Percentiles rank a stretch among this genome's conserved stretches.
These are phyloP conservation scores for Usnea hakonensis DNA, from an alignment of 495 filamentous ascomycete species.

Conservation along the genomic window DNA sequence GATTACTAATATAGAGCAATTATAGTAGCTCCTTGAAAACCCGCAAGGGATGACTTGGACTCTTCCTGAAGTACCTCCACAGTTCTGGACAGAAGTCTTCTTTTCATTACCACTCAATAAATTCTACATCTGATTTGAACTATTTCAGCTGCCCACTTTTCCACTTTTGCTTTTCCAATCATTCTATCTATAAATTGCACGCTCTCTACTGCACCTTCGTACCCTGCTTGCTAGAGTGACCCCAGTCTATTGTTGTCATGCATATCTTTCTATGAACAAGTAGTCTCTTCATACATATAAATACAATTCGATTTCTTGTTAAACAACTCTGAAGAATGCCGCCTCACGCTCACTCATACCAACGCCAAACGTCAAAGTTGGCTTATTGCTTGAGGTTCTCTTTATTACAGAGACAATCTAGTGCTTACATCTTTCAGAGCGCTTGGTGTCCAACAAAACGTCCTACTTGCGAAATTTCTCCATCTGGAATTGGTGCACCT, in stretches of 20 bases:
- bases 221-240: background rate
- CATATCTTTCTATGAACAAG: background rate
- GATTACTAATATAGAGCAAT: background rate
- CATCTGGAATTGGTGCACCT: too few relatives aligned
- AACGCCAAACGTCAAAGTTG: background rate
- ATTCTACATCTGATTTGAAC: background rate
- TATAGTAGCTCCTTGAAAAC: background rate
- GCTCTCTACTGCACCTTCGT: background rate
- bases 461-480: too few relatives aligned
- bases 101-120: background rate
- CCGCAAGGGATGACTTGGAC: background rate
- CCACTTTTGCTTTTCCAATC: background rate
- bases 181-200: background rate
- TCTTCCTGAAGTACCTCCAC: background rate
- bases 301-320: background rate
- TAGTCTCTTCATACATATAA: background rate
- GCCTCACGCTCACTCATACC: too few relatives aligned
- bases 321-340: too few relatives aligned
- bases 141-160: background rate
- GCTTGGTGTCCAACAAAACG: too few relatives aligned
- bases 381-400: too few relatives aligned
- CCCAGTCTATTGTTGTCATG: background rate
- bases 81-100: background rate
- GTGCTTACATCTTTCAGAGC: too few relatives aligned
- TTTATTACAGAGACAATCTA: too few relatives aligned